Percentiles rank a stretch among this genome's conserved stretches.
These are phyloP conservation scores for Balamuthia mandrillaris DNA, from an alignment of 208 protist genomes.

Conservation along the genomic window DNA sequence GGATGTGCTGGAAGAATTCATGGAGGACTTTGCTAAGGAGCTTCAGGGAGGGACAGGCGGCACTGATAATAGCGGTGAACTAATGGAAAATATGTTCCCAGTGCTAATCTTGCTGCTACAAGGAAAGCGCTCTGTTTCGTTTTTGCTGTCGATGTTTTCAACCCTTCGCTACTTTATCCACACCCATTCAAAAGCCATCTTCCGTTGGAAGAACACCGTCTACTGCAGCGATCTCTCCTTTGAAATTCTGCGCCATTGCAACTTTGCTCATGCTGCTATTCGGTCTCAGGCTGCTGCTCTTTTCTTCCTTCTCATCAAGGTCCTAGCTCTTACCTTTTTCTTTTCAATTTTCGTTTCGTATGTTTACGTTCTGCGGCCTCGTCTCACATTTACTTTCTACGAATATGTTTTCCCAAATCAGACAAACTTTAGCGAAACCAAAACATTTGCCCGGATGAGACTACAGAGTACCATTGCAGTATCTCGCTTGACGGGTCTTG, in stretches of 20 bases:
- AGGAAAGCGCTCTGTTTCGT: constrained; percentile 25
- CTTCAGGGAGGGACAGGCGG: too few species aligned
- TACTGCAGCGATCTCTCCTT: constrained; percentile 43
- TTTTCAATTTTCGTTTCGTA: too few species aligned
- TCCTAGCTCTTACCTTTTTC: too few species aligned
- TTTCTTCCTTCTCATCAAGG: constrained; percentile 52
- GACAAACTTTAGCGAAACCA: neutral
- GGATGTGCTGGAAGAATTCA: constrained; percentile 11
- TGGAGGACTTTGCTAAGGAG: neutral
- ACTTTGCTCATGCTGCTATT: neutral
- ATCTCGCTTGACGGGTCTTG: neutral
- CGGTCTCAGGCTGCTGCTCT: constrained; percentile 5
- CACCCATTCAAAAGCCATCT: constrained; percentile 44
- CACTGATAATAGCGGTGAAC: too few species aligned
- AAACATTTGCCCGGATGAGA: neutral
- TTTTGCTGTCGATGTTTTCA: constrained; percentile 21
- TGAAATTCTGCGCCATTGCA: constrained; percentile 49
- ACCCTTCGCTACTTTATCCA: constrained; percentile 42
- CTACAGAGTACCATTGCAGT: constrained; percentile 14
- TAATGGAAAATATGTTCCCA: constrained; percentile 13
- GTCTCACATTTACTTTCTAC: neutral
- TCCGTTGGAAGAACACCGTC: constrained; percentile 24
- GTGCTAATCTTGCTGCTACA: constrained; percentile 12
- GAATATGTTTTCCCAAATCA: neutral
- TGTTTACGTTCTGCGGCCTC: too few species aligned